phyloP scores from a whole-genome alignment of 495 filamentous ascomycete species.

The Cercophora samala region DNA sequence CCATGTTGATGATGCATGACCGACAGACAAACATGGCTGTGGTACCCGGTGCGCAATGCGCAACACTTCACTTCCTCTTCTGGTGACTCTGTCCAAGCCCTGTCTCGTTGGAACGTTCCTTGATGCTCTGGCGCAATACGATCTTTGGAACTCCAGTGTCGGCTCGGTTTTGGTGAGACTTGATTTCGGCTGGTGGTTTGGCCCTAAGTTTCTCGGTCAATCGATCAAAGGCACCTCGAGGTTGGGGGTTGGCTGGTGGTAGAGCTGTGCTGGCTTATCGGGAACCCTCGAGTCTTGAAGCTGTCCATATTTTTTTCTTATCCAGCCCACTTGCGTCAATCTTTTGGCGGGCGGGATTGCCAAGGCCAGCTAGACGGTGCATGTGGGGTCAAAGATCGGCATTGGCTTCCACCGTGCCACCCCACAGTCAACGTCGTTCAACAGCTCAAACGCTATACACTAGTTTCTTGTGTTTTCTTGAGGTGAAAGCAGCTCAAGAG shows the following conservation, averaged over 20 bases:
- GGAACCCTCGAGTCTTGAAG: neutral
- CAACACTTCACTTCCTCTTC: neutral
- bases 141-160: neutral
- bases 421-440: neutral
- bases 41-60: neutral
- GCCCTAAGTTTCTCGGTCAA: neutral
- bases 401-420: neutral
- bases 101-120: neutral
- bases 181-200: neutral
- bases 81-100: neutral
- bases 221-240: neutral
- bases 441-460: neutral
- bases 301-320: neutral
- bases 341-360: neutral
- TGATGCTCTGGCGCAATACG: neutral
- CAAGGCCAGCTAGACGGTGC: neutral
- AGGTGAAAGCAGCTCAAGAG: neutral
- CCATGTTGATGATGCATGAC: slow-evolving; percentile 33
- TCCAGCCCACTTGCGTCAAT: neutral
- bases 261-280: neutral
- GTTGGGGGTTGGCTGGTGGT: neutral
- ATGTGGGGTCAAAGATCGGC: neutral
- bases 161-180: neutral
- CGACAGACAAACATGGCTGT: slow-evolving; percentile 42
- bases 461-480: neutral